Conservation (phyloP, 2,329 filamentous ascomycete species). For the Zalaria sp. region DNA sequence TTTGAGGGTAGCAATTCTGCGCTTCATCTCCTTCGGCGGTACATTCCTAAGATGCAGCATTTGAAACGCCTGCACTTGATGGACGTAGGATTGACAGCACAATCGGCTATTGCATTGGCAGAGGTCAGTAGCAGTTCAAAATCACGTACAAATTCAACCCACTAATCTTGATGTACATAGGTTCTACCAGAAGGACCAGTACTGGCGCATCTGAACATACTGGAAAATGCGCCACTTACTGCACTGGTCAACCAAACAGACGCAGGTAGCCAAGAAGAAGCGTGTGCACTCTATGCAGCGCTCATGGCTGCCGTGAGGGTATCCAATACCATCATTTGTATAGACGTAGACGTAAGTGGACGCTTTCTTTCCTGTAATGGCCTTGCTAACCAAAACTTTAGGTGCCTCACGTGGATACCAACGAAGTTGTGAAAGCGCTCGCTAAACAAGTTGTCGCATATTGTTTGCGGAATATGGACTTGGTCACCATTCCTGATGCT, state of each 20-base stretch:
- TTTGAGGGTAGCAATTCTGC: constrained; percentile 57
- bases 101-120: constrained; percentile 80
- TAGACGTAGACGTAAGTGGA: constrained; percentile 62
- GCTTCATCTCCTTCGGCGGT: constrained; percentile 55
- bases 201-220: constrained; percentile 73
- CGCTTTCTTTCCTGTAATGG: background rate
- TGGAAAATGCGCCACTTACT: constrained; percentile 64
- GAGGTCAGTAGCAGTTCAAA: constrained; percentile 33
- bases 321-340: constrained; percentile 68
- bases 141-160: background rate
- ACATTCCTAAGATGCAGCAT: constrained; percentile 62
- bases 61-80: constrained; percentile 77
- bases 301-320: constrained; percentile 77
- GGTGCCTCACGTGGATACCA: constrained; percentile 63
- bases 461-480: constrained; percentile 81
- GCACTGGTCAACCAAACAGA: constrained; percentile 61
- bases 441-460: constrained; percentile 93
- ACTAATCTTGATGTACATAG: background rate
- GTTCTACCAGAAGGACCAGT: constrained; percentile 70
- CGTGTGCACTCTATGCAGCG: constrained; percentile 84
- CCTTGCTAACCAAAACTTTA: constrained; percentile 7
- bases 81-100: constrained; percentile 69
- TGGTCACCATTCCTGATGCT: constrained; percentile 53
- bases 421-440: constrained; percentile 80
- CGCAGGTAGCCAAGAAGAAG: constrained; percentile 76